Base-by-base conservation (phyloP, 768 basidiomycete genomes). In the Saitozyma sp. region DNA sequence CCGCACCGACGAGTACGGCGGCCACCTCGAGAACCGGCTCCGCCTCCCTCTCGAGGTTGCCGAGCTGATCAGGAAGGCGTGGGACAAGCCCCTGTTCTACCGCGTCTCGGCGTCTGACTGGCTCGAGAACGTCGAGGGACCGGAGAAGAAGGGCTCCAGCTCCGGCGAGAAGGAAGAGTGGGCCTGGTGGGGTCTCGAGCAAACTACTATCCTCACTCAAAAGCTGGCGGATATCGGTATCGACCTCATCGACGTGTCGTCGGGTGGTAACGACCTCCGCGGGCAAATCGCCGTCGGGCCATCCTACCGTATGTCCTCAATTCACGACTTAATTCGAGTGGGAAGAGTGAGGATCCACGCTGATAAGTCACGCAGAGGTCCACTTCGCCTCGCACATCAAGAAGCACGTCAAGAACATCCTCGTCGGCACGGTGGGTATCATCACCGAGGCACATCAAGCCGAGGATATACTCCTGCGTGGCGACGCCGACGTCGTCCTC, bases 171-270 rank as follows among this genome's bases (percentile, higher is more conserved):
- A 85, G 17, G 71, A 67, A 17, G 68, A 69, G 20, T 74, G 55
- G 41, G 64, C 56, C 37, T 75, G 70, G 70, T 75, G 73, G 73
- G 90, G 90, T 10, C 81, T 90, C 56, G 87, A 90, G 71, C 91
- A 92, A 78, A 89, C 84, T 74, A 86, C 82, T 40, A 70, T 86
- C 41, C 82, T 87, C 39, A 82, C 83, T 2, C 83, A 83, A 13
- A 83, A 85, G 73, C 75, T 91, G 69, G 76, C 84, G 69, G 77
- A 85, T 58, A 66, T 86, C 6, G 89, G 88, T 8, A 83, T 91
- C 11, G 91, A 92, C 73, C 80, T 94, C n/a, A 75, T 94, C 54
- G 89, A 94, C 76, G 83, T 84, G 53, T 86, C 84, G 46, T 83
- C 83, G 0, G 90, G 88, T 13, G 89, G 89, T 3, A 87, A 87